Percentiles rank a stretch among this genome's conserved stretches.
Evolutionary conservation across 169 alveolate genomes (phyloP).

Genomic region (Plasmodium gonderi): DNA sequence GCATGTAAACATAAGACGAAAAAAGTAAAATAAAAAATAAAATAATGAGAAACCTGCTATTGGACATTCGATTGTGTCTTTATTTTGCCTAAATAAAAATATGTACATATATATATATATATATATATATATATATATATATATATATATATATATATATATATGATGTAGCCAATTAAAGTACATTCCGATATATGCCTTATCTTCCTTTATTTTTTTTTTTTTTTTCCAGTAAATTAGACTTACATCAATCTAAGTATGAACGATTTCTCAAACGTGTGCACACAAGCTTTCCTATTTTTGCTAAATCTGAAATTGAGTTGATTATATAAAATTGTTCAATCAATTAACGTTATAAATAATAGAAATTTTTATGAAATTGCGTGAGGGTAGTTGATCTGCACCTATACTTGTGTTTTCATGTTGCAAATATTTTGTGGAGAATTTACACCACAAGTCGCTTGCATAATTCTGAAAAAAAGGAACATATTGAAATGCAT

Average conservation of each 20-base stretch:
- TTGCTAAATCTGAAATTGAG: slow-evolving; percentile 74
- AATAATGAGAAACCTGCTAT: slow-evolving; percentile 78
- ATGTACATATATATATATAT: too few relatives aligned
- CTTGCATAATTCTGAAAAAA: too few relatives aligned
- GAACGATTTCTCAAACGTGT: slow-evolving; percentile 80
- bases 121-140: too few relatives aligned
- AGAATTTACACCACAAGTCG: too few relatives aligned
- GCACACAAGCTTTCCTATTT: slow-evolving; percentile 82
- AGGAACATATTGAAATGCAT: neutral
- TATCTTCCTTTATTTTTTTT: neutral
- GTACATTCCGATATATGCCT: neutral
- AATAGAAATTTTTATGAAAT: neutral
- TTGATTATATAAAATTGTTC: neutral
- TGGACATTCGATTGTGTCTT: slow-evolving; percentile 80
- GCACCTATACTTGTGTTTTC: neutral
- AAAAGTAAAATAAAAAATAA: neutral
- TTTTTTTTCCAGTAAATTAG: neutral
- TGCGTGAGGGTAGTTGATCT: neutral
- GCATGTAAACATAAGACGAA: neutral
- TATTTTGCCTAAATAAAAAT: slow-evolving; percentile 42
- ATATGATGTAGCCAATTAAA: neutral
- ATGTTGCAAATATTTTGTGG: neutral
- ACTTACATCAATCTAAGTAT: slow-evolving; percentile 77
- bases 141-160: too few relatives aligned
- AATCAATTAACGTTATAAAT: neutral